A percentile compares a stretch with the other conserved stretches of the same genome.
phyloP scores from a whole-genome alignment of 441 rosid genomes.

The Gossypium davidsonii region DNA sequence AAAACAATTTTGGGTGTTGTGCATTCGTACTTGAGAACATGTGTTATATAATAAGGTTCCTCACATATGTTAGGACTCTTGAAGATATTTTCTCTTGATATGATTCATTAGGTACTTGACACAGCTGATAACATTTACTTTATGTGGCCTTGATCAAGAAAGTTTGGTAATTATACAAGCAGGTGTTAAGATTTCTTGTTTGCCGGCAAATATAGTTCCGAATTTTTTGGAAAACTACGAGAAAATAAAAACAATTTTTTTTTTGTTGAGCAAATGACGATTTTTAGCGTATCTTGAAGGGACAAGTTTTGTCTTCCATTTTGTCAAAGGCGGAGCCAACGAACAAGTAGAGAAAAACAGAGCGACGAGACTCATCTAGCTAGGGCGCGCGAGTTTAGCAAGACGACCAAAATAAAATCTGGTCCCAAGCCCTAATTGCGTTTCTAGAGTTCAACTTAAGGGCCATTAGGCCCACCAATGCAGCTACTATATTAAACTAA shows the following conservation, averaged over 20 bases:
- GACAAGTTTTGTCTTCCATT: constrained; percentile 28
- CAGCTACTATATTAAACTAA: too few species aligned
- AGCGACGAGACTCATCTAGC: not conserved
- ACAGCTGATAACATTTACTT: not conserved
- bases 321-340: not conserved
- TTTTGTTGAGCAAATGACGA: not conserved
- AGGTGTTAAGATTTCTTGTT: not conserved
- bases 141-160: not conserved
- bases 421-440: not conserved
- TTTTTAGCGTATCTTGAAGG: constrained; percentile 32
- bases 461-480: not conserved
- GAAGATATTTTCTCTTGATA: not conserved
- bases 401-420: not conserved
- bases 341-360: not conserved
- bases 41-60: not conserved
- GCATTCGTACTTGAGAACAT: not conserved
- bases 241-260: not conserved
- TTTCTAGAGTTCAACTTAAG: not conserved
- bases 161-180: not conserved
- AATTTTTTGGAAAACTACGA: not conserved
- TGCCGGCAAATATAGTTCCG: not conserved
- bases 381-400: not conserved
- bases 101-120: not conserved
- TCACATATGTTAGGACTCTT: not conserved
- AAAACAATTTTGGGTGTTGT: not conserved